Evolutionary conservation across 2,329 filamentous ascomycete species (phyloP).

Genomic region (Fusarium floridanum): DNA sequence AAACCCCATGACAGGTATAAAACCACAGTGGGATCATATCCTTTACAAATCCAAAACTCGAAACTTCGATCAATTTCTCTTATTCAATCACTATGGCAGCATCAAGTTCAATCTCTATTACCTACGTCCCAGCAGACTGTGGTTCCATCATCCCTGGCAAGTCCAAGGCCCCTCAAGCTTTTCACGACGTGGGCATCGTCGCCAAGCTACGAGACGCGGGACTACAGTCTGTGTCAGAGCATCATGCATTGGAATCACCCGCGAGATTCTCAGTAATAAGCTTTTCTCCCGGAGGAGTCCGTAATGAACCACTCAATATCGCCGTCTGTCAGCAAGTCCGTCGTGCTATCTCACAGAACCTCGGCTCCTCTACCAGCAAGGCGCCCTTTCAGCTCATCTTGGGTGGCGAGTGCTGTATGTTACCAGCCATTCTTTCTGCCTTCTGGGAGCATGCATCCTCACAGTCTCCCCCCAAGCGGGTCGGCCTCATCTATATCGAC

Average conservation of each 20-base stretch:
- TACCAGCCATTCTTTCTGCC: slow-evolving; percentile 28
- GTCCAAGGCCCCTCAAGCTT: slow-evolving; percentile 40
- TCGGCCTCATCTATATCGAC: slow-evolving; percentile 42
- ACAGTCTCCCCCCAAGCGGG: background rate
- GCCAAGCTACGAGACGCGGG: slow-evolving; percentile 7
- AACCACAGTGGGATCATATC: background rate
- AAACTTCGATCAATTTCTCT: background rate
- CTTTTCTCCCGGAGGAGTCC: slow-evolving; percentile 16
- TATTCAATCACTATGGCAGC: slow-evolving; percentile 14
- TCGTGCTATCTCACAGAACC: background rate
- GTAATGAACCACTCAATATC: slow-evolving; percentile 34
- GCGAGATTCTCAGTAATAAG: slow-evolving; percentile 16
- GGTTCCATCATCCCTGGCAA: slow-evolving; percentile 42
- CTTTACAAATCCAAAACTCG: background rate
- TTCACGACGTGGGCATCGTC: slow-evolving; percentile 23
- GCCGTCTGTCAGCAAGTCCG: slow-evolving; percentile 27
- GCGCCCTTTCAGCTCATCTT: slow-evolving; percentile 31
- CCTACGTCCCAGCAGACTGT: slow-evolving; percentile 40
- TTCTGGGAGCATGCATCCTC: slow-evolving; percentile 23
- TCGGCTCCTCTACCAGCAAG: background rate
- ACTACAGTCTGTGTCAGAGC: slow-evolving; percentile 4
- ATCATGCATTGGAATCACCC: slow-evolving; percentile 19
- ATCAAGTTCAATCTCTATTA: slow-evolving; percentile 15
- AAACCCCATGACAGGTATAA: background rate
- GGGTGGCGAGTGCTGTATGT: slow-evolving; percentile 39